Base-by-base conservation (phyloP, 768 basidiomycete species). In the Kwoniella sp. region DNA sequence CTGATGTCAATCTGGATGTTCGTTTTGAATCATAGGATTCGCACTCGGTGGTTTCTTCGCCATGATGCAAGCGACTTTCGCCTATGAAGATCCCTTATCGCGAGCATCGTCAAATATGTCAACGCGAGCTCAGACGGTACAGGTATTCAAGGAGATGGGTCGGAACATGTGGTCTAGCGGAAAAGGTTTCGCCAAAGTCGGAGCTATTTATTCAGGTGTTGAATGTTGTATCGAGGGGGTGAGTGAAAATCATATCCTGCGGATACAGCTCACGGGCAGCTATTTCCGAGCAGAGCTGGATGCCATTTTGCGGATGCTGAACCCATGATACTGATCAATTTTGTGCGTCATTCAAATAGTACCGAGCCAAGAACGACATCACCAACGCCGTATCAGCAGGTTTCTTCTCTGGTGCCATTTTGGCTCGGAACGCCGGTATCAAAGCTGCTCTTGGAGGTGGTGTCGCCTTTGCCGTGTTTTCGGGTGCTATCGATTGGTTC, bases 141-240 rank as follows among this genome's bases (percentile, higher is more conserved):
- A 88, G 68, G 86, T 95, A 36, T 90, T 96, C 79, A 90, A 87
- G 76, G 94, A 97, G 64, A 97, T 96, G 91, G 94, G 94, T 1
- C 86, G 84, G 68, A 89, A 88, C 33, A 95, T 97, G 92, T 92
- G 87, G 87, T 83, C 84, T 27, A 90, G 84, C 53, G 94, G 95
- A 21, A 93, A 89, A 79, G 89, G 92, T 0, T 97, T 97, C 74
- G 93, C 88, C 0, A 94, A 92, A 82, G 91, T 98, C 50, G 95
- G 92, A 19, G 91, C 91, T 13, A 74, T 98, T 48, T 98, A 91
- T 78, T 89, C 92, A n/a, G 93, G 94, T 26, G 87, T 91, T 8
- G 95, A 98, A 81, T 98, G 95, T 72, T 88, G 92, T 60, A 89
- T 97, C 59, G 95, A 98, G 82, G 90, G 88, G 69, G 94, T 90